Evolutionary conservation across 2,329 filamentous ascomycete genomes (phyloP).

Genomic region (Exophiala viscosa): DNA sequence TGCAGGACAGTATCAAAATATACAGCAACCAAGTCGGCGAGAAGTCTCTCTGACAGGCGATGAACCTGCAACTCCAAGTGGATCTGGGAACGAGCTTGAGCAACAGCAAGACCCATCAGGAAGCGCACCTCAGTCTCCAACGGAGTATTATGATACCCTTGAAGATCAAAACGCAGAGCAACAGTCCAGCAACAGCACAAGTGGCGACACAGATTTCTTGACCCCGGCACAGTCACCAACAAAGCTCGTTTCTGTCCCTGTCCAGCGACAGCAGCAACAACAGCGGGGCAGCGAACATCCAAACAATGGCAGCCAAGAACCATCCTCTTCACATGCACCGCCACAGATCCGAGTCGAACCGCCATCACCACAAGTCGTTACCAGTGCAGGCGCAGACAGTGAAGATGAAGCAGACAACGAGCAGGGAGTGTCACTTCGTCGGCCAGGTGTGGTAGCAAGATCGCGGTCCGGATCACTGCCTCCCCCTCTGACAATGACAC

Average conservation of each 20-base stretch:
- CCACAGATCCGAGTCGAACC: background rate
- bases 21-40: background rate
- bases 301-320: too few relatives aligned
- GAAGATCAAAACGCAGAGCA: too few relatives aligned
- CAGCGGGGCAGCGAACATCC: background rate
- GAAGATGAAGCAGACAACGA: background rate
- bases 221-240: background rate
- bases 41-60: background rate
- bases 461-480: too few relatives aligned
- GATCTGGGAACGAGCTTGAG: background rate
- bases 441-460: too few relatives aligned
- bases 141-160: background rate
- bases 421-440: too few relatives aligned
- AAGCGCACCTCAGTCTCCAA: background rate
- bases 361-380: background rate
- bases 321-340: background rate
- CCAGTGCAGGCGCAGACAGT: background rate
- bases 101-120: background rate
- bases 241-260: too few relatives aligned
- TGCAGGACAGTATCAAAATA: background rate
- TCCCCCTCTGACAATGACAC: too few relatives aligned
- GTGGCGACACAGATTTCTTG: background rate
- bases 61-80: background rate
- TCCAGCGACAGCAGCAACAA: background rate
- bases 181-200: background rate